Evolutionary conservation across 495 filamentous ascomycete species (phyloP).

Genomic region (Evernia prunastri): DNA sequence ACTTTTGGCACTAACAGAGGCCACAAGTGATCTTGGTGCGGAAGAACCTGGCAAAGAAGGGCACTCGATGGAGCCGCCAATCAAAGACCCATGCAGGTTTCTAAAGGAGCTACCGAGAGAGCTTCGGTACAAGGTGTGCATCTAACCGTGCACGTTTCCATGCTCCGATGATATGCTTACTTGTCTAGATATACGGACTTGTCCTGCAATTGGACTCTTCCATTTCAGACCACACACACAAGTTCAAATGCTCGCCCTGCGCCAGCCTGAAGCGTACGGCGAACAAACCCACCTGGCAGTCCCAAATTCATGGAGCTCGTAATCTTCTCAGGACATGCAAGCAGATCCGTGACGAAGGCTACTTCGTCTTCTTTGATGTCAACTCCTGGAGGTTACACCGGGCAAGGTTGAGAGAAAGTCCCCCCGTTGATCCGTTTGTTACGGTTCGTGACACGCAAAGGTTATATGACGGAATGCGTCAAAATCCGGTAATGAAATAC

Average conservation of each 20-base stretch:
- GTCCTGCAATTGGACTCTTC: background rate
- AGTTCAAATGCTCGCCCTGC: conserved; percentile 8
- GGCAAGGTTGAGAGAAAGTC: conserved; percentile 9
- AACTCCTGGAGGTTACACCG: conserved; percentile 12
- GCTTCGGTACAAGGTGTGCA: conserved; percentile 7
- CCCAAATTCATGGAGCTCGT: background rate
- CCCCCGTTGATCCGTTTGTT: background rate
- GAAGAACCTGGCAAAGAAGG: background rate
- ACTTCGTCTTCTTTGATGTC: background rate
- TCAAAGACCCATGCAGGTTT: background rate
- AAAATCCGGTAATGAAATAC: background rate
- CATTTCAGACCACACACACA: conserved; percentile 4
- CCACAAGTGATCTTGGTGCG: background rate
- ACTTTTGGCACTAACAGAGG: background rate
- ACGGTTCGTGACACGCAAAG: background rate
- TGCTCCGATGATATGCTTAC: background rate
- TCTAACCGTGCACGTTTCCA: background rate
- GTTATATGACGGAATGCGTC: background rate
- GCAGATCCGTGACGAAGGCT: conserved; percentile 6
- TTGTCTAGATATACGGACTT: background rate
- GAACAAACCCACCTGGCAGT: background rate
- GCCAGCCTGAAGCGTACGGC: background rate
- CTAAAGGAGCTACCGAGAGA: conserved; percentile 3
- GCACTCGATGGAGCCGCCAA: background rate
- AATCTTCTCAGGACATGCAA: conserved; percentile 1